Evolutionary conservation across 805 yeast genomes (phyloP).

Genomic region (Huiozyma sinensis): DNA sequence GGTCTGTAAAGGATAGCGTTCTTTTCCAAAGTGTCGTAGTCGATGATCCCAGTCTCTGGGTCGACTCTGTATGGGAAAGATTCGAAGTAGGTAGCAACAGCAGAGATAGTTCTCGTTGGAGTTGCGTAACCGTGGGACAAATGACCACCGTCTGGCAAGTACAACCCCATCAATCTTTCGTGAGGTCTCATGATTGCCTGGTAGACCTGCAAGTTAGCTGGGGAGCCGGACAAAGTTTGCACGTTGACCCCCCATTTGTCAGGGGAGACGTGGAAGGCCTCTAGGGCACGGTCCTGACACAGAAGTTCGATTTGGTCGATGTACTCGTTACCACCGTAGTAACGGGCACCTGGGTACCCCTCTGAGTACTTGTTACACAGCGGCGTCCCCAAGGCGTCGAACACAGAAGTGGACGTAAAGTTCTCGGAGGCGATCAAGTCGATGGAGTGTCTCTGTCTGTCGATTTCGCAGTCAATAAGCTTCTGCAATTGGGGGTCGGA

Average conservation of each 20-base stretch:
- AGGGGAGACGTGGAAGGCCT: slow-evolving; percentile 71
- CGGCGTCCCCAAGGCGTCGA: slow-evolving; percentile 94
- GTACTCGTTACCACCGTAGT: slow-evolving; percentile 97
- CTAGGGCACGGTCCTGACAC: slow-evolving; percentile 90
- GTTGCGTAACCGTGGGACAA: slow-evolving; percentile 98
- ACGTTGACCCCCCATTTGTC: slow-evolving; percentile 97
- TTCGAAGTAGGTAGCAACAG: slow-evolving; percentile 92
- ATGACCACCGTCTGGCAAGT: slow-evolving; percentile 98
- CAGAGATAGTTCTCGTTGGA: slow-evolving; percentile 83
- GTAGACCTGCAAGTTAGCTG: slow-evolving; percentile 95
- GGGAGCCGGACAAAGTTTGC: slow-evolving; percentile 93
- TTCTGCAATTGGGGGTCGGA: slow-evolving; percentile 72
- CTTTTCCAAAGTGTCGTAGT: slow-evolving; percentile 88
- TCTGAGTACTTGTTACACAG: slow-evolving; percentile 98
- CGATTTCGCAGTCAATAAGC: slow-evolving; percentile 68
- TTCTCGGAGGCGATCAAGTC: slow-evolving; percentile 95
- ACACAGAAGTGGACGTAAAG: slow-evolving; percentile 91
- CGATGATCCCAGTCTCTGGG: slow-evolving; percentile 86
- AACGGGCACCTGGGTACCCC: slow-evolving; percentile 98
- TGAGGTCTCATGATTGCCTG: slow-evolving; percentile 91
- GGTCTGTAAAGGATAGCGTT: slow-evolving; percentile 91
- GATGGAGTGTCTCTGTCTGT: slow-evolving; percentile 88
- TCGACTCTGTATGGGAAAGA: slow-evolving; percentile 97
- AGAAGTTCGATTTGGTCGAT: slow-evolving; percentile 87
- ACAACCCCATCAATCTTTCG: slow-evolving; percentile 96